Conservation (phyloP, 495 filamentous ascomycete species). For the Daldinia decipiens region DNA sequence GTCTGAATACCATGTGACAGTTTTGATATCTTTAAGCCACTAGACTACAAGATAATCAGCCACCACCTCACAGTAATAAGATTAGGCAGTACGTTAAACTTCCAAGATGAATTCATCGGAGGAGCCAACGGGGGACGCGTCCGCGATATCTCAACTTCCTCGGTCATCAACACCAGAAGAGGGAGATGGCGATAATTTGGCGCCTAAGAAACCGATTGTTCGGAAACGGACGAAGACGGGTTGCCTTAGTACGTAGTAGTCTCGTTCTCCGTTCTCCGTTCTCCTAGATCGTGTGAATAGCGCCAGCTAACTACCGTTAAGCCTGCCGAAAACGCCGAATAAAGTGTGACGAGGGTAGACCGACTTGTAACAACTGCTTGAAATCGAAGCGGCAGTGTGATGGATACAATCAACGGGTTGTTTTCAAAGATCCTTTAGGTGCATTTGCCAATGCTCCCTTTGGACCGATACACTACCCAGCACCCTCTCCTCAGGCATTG, state of each 20-base stretch:
- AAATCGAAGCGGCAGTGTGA: constrained; percentile 95
- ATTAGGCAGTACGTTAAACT: constrained; percentile 6
- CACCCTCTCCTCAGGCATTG: constrained; percentile 42
- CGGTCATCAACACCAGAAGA: constrained; percentile 42
- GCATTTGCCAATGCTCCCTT: constrained; percentile 57
- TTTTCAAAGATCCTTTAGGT: constrained; percentile 89
- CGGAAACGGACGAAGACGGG: constrained; percentile 95
- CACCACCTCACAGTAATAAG: constrained; percentile 6
- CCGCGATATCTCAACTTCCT: constrained; percentile 35
- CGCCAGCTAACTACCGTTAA: constrained; percentile 50
- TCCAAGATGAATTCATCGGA: constrained; percentile 43
- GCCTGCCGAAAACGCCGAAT: constrained; percentile 94
- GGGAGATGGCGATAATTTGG: constrained; percentile 45
- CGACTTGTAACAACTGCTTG: constrained; percentile 88
- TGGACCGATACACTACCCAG: constrained; percentile 50
- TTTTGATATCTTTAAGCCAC: constrained; percentile 27
- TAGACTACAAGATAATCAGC: constrained; percentile 25
- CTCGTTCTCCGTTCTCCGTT: neutral
- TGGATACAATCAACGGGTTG: constrained; percentile 90
- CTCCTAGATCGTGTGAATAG: constrained; percentile 12
- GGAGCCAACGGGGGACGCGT: constrained; percentile 28
- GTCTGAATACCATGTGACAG: constrained; percentile 36
- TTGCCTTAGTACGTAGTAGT: constrained; percentile 79
- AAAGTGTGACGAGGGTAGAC: constrained; percentile 96
- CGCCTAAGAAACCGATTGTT: constrained; percentile 49